Base-by-base conservation (phyloP, 441 rosid species). In the Pelargonium myrrhifolium region DNA sequence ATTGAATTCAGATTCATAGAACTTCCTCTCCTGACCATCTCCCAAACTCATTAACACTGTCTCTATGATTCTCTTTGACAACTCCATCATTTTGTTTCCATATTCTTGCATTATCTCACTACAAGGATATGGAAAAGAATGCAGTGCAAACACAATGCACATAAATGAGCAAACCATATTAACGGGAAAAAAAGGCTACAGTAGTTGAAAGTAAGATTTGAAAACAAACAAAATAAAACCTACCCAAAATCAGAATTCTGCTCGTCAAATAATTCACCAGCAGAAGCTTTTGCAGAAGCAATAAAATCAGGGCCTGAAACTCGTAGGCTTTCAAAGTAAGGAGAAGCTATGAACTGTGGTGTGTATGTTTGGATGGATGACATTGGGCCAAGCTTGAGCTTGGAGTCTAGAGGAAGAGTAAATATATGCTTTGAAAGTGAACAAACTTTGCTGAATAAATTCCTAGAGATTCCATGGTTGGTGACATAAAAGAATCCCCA, bases 401-500 rank as follows among this genome's bases (percentile, higher is more conserved):
- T 87, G 60, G 81, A 74, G 55, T 83, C 88, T 37, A 74, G 64
- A 64, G 87, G 82, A 78, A 77, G 81, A 67, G 68, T 71, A 74
- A 85, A 89, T 14, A 86, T 72, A 64, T 73, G 74, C 68, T 72
- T 60, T 17, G 87, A 89, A 51, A 77, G 73, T 28, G 78, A 72
- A 71, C 65, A 85, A 63, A 71, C 73, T 86, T 40, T 66, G 24
- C 42, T 66, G 69, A 80, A 79, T 73, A 85, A 65, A 67, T 71
- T 75, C 60, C 59, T 73, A 47, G 89, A 81, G 77, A 87, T 75
- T 31, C 90, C 92, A 42, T 87, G 92, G 71, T 86, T 86, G 47
- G 83, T 81, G 53, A 86, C 82, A 76, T 81, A 77, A 68, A 89
- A 89, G 77, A 86, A 87, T 14, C 89, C 89, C 87, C 83, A 86